A percentile compares a stretch with the other conserved stretches of the same genome.
Conservation (phyloP, 768 basidiomycete species). For the Tubosaeta sp. region DNA sequence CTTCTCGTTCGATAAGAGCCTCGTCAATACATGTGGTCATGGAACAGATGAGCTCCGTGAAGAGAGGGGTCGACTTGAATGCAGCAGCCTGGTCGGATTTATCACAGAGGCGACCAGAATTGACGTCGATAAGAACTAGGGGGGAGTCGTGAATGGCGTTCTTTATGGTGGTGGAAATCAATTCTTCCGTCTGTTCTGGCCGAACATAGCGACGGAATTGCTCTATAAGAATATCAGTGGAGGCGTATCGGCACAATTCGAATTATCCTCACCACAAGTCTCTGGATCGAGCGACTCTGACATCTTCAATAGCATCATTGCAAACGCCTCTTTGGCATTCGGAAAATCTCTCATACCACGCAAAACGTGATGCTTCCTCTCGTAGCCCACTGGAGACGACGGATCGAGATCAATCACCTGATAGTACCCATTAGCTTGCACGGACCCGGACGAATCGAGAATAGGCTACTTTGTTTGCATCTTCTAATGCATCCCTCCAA, state of each 20-base stretch:
- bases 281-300: not conserved
- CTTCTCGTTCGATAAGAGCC: not conserved
- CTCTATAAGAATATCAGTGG: not conserved
- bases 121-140: not conserved
- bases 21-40: not conserved
- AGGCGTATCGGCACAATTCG: not conserved
- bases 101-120: not conserved
- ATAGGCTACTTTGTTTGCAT: not conserved
- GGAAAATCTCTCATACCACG: not conserved
- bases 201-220: not conserved
- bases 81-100: not conserved
- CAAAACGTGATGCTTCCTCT: not conserved
- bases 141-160: not conserved
- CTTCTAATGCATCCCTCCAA: conserved; percentile 1
- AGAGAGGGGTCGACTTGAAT: not conserved
- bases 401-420: not conserved
- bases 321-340: not conserved
- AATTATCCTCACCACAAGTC: not conserved
- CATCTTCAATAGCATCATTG: not conserved
- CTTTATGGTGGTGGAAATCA: not conserved
- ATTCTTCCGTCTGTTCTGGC: not conserved
- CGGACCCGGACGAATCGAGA: not conserved
- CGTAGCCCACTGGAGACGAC: not conserved
- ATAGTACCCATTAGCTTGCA: not conserved
- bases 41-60: not conserved